Conservation (phyloP, 495 filamentous ascomycete species). For the Rostrohypoxylon terebratum region DNA sequence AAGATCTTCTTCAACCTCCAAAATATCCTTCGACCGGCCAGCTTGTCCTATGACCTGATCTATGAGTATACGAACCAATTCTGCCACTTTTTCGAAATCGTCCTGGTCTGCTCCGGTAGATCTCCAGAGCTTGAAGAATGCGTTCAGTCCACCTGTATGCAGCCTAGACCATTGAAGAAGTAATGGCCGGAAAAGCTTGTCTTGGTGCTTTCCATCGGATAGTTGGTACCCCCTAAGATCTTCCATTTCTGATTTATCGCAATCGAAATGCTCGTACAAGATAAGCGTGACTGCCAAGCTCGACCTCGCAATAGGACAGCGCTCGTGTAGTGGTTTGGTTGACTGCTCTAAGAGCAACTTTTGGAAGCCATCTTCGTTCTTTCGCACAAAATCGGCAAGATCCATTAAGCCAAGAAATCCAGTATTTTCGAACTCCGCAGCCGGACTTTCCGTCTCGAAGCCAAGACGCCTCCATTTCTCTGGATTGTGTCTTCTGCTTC, state of each 20-base stretch:
- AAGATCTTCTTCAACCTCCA: conserved; percentile 90
- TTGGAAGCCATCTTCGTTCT: conserved; percentile 90
- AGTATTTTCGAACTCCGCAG: conserved; percentile 82
- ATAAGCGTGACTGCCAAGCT: conserved; percentile 89
- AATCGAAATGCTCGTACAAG: conserved; percentile 94
- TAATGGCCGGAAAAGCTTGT: conserved; percentile 87
- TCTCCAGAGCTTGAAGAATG: conserved; percentile 94
- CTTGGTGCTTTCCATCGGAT: conserved; percentile 83
- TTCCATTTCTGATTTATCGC: conserved; percentile 86
- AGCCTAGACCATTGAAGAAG: conserved; percentile 95
- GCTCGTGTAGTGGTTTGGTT: conserved; percentile 72
- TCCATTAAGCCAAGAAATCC: conserved; percentile 99
- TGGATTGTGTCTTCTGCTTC: conserved; percentile 78
- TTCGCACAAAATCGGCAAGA: conserved; percentile 89
- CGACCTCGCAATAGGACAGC: conserved; percentile 89
- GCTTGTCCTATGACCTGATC: conserved; percentile 91
- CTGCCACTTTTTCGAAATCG: conserved; percentile 92
- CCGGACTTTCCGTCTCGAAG: conserved; percentile 90
- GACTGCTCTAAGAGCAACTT: conserved; percentile 93
- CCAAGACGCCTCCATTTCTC: conserved; percentile 95
- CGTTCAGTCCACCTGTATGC: conserved; percentile 88
- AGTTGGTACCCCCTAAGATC: conserved; percentile 81
- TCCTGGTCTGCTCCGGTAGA: conserved; percentile 81
- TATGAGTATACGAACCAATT: conserved; percentile 89
- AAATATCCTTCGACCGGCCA: conserved; percentile 82